Percentiles rank a stretch among this genome's conserved stretches.
These are phyloP conservation scores for Pseudonectria buxi DNA, from an alignment of 2,329 filamentous ascomycete species.

Conservation along the genomic window DNA sequence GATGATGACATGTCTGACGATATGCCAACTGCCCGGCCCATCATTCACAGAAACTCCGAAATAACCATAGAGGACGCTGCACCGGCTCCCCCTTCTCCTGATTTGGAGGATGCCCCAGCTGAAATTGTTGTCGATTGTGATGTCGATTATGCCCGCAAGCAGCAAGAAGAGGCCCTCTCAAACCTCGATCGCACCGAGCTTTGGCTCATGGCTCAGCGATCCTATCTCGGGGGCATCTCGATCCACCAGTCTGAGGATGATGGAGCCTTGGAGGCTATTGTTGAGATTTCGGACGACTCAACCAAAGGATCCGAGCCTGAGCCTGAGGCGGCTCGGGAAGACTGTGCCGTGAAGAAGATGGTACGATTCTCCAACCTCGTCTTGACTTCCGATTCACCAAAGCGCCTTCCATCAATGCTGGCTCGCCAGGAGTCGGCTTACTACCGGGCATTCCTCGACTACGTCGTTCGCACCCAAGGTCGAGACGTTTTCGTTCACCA, in stretches of 20 bases:
- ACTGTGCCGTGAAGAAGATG: slow-evolving; percentile 54
- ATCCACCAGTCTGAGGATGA: slow-evolving; percentile 33
- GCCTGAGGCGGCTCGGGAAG: slow-evolving; percentile 16
- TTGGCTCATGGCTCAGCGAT: slow-evolving; percentile 78
- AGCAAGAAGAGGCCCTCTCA: slow-evolving; percentile 62
- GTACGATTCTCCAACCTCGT: slow-evolving; percentile 64
- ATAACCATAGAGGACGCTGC: slow-evolving; percentile 24
- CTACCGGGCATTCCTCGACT: slow-evolving; percentile 77
- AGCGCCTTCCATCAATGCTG: slow-evolving; percentile 46
- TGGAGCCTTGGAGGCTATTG: slow-evolving; percentile 30
- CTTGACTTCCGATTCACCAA: slow-evolving; percentile 38
- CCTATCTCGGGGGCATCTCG: slow-evolving; percentile 65
- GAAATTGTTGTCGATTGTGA: slow-evolving; percentile 67
- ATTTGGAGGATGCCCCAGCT: slow-evolving; percentile 51
- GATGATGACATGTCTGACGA: slow-evolving; percentile 48
- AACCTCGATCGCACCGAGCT: slow-evolving; percentile 78
- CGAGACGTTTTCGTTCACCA: slow-evolving; percentile 80
- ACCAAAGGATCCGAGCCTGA: slow-evolving; percentile 20
- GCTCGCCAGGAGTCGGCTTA: slow-evolving; percentile 67
- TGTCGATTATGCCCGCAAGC: slow-evolving; percentile 65
- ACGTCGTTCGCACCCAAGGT: slow-evolving; percentile 57
- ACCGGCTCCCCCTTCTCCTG: slow-evolving; percentile 34
- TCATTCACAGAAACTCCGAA: slow-evolving; percentile 26
- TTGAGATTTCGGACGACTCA: slow-evolving; percentile 27
- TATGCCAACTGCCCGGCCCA: slow-evolving; percentile 59